These are phyloP conservation scores for Protea cynaroides DNA, from an alignment of 164 flowering plant genomes.

Conservation along the genomic window DNA sequence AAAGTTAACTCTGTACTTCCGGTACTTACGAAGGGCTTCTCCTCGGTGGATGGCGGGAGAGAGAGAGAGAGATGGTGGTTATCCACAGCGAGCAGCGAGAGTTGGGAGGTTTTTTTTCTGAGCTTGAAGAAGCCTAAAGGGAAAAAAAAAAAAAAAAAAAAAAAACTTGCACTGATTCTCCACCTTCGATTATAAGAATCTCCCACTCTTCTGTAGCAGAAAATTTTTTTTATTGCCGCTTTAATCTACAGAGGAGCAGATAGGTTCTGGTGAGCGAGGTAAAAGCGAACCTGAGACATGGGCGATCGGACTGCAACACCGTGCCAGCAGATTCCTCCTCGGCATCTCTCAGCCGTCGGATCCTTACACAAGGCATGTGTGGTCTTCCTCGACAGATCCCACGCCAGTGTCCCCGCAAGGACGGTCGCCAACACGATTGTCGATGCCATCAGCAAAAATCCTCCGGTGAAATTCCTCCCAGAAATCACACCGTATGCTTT, in stretches of 20 bases:
- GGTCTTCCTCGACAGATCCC: conserved; percentile 69
- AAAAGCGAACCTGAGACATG: conserved; percentile 57
- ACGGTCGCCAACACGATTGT: conserved; percentile 39
- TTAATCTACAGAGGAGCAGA: background rate
- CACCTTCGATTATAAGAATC: too few species aligned
- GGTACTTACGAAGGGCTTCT: too few species aligned
- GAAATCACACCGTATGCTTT: conserved; percentile 49
- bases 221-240: too few species aligned
- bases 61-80: too few species aligned
- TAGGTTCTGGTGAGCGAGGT: conserved; percentile 46
- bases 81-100: too few species aligned
- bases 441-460: conserved; percentile 39
- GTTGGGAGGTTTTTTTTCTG: too few species aligned
- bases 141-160: too few species aligned
- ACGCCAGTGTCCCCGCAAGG: conserved; percentile 43
- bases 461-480: conserved; percentile 50
- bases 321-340: conserved; percentile 82
- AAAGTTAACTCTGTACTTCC: too few species aligned
- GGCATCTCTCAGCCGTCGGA: conserved; percentile 29
- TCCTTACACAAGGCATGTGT: conserved; percentile 24
- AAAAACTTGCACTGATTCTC: too few species aligned
- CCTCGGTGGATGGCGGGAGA: too few species aligned
- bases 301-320: conserved; percentile 63
- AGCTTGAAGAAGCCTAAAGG: too few species aligned
- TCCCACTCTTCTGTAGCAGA: too few species aligned